Evolutionary conservation across 75 land plant species (phyloP).

Genomic region (Sequoia sempervirens): DNA sequence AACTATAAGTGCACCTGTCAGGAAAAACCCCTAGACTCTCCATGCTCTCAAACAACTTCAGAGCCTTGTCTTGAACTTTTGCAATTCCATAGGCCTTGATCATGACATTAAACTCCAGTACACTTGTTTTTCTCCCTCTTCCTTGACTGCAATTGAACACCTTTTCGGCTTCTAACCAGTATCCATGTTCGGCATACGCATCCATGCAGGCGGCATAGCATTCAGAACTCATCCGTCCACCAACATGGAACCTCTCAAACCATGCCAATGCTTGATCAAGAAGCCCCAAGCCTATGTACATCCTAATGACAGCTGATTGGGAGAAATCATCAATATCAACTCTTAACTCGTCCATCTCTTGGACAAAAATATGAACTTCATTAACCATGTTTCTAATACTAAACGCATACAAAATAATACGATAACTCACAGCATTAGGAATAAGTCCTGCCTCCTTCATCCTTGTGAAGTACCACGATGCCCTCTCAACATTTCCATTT

Average conservation of each 20-base stretch:
- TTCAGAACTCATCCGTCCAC: conserved; percentile 41
- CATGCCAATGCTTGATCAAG: conserved; percentile 41
- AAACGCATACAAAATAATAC: conserved; percentile 60
- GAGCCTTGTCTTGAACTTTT: conserved; percentile 40
- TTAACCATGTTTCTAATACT: conserved; percentile 45
- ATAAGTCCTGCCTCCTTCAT: conserved; percentile 55
- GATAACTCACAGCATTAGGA: conserved; percentile 66
- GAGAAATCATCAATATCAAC: conserved; percentile 53
- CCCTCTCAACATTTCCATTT: conserved; percentile 41
- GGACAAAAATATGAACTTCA: conserved; percentile 49
- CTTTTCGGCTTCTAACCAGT: conserved; percentile 50
- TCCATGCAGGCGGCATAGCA: conserved; percentile 61
- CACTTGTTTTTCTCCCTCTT: conserved; percentile 18
- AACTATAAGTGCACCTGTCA: conserved; percentile 57
- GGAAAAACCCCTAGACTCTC: conserved; percentile 31
- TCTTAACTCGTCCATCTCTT: conserved; percentile 58
- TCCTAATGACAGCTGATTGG: conserved; percentile 49
- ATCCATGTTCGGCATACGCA: conserved; percentile 70
- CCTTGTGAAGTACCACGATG: conserved; percentile 40
- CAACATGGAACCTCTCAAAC: conserved; percentile 41
- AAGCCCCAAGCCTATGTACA: conserved; percentile 59
- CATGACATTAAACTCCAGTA: conserved; percentile 68
- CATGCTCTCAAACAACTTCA: conserved; percentile 59
- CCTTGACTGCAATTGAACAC: conserved; percentile 35
- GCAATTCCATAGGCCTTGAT: conserved; percentile 69